These are phyloP conservation scores for Geranomyces variabilis DNA, from an alignment of 192 early-diverging fungal species.

Conservation along the genomic window DNA sequence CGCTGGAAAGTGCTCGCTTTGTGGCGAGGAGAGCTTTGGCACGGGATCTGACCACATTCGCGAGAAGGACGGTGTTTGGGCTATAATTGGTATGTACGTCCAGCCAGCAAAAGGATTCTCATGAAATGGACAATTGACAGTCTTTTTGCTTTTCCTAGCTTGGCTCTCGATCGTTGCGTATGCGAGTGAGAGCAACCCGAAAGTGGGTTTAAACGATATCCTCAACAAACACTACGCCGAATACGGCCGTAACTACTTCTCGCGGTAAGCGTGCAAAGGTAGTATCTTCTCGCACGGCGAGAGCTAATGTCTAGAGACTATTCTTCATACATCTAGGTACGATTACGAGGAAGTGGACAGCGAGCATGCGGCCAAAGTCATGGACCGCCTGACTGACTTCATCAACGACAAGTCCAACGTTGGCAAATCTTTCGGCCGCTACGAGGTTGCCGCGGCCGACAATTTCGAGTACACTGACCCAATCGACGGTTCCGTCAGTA, in stretches of 20 bases:
- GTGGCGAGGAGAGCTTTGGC: constrained; percentile 98
- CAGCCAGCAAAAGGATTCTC: not conserved
- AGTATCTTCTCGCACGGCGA: not conserved
- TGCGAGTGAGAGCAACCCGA: constrained; percentile 61
- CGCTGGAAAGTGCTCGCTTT: constrained; percentile 88
- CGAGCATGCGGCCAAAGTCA: constrained; percentile 76
- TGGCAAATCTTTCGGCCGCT: constrained; percentile 67
- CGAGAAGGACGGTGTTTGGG: constrained; percentile 99
- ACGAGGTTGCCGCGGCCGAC: constrained; percentile 71
- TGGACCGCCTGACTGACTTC: constrained; percentile 69
- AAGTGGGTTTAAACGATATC: constrained; percentile 74
- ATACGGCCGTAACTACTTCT: constrained; percentile 98
- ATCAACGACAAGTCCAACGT: constrained; percentile 52
- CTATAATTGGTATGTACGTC: constrained; percentile 68
- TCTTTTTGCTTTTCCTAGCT: constrained; percentile 50
- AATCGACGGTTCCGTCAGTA: constrained; percentile 81
- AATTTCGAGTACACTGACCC: constrained; percentile 96
- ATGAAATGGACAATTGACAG: not conserved
- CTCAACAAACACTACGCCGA: constrained; percentile 75
- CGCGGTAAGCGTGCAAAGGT: constrained; percentile 48
- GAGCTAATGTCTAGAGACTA: constrained; percentile 2
- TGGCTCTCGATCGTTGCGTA: constrained; percentile 94
- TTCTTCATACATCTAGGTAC: constrained; percentile 68
- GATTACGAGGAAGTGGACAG: constrained; percentile 96
- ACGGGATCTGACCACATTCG: constrained; percentile 98